A percentile compares a stretch with the other conserved stretches of the same genome.
phyloP scores from a whole-genome alignment of 176 grass and related monocot genomes.

The Aegilops tauschii region DNA sequence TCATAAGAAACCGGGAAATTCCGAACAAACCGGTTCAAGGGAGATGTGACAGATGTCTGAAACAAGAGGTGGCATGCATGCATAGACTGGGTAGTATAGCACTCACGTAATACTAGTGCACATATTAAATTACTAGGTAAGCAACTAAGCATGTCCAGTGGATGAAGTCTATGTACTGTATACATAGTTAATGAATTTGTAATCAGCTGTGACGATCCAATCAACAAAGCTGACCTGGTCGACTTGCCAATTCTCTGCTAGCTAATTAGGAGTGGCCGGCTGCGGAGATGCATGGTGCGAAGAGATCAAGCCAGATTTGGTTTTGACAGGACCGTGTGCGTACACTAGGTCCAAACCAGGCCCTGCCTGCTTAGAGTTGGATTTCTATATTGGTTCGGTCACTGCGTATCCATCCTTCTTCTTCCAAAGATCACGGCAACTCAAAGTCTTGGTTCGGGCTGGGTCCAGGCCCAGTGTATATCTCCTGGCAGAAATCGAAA shows the following conservation, averaged over 20 bases:
- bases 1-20: neutral
- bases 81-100: neutral
- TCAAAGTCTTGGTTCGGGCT: neutral
- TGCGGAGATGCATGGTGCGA: neutral
- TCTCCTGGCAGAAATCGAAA: neutral
- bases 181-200: neutral
- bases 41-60: neutral
- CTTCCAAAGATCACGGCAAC: neutral
- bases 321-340: no score
- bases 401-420: neutral
- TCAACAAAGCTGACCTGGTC: constrained; percentile 36
- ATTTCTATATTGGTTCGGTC: neutral
- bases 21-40: neutral
- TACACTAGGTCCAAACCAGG: no score
- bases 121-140: neutral
- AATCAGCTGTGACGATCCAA: neutral
- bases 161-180: constrained; percentile 19
- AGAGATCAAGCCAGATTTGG: constrained; percentile 24
- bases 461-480: neutral
- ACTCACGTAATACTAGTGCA: neutral
- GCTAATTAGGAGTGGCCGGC: no score
- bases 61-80: neutral
- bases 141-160: no score
- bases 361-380: no score
- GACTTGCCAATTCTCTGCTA: neutral